phyloP scores from a whole-genome alignment of 108 stramenopile species.

The Cyclotella choctawhatcheeana region DNA sequence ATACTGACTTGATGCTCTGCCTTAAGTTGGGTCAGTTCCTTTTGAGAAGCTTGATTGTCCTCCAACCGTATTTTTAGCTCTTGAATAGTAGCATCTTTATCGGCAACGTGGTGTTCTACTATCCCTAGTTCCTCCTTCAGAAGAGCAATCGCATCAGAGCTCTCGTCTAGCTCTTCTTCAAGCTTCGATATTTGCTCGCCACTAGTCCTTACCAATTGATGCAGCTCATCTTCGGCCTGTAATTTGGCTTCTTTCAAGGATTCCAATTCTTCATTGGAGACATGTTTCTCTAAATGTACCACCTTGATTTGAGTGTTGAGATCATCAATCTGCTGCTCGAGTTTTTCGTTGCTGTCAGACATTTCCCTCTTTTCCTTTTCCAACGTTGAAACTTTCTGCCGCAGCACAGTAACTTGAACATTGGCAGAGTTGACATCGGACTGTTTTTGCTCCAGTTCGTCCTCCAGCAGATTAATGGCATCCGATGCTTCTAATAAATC shows the following conservation, averaged over 20 bases:
- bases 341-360: constrained; percentile 9
- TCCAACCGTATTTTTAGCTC: constrained; percentile 9
- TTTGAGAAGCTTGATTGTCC: constrained; percentile 24
- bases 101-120: constrained; percentile 26
- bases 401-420: constrained; percentile 17
- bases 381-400: constrained; percentile 25
- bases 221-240: constrained; percentile 16
- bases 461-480: constrained; percentile 37
- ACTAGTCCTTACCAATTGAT: neutral
- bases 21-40: neutral
- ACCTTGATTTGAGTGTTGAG: constrained; percentile 32
- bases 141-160: constrained; percentile 36
- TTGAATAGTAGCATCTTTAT: constrained; percentile 6
- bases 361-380: constrained; percentile 20
- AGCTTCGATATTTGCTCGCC: constrained; percentile 8
- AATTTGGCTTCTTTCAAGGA: constrained; percentile 1
- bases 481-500: constrained; percentile 31
- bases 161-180: constrained; percentile 45
- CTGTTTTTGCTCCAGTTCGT: constrained; percentile 46
- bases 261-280: constrained; percentile 36
- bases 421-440: constrained; percentile 17
- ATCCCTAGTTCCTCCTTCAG: constrained; percentile 41
- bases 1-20: constrained; percentile 35
- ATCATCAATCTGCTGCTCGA: constrained; percentile 21
- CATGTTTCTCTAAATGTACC: constrained; percentile 24